Conservation (phyloP, 495 filamentous ascomycete genomes). For the Pseudomonodictys pantanalensis region DNA sequence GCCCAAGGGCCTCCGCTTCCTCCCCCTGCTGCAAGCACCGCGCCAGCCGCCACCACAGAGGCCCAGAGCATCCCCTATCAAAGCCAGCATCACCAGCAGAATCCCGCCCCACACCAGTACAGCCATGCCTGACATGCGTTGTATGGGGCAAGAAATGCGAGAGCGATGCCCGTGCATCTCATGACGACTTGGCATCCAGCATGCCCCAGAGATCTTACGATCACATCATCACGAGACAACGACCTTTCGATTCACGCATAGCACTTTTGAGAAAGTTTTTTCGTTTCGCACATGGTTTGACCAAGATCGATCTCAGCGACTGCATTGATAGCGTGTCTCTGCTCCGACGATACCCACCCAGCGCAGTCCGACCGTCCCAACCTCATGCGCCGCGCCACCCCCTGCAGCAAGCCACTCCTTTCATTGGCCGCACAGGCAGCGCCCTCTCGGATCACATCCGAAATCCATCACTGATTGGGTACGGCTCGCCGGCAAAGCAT, state of each 20-base stretch:
- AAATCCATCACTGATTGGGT: no score
- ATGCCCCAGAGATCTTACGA: neutral
- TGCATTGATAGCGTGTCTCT: no score
- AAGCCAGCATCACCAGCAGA: neutral
- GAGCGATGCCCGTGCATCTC: neutral
- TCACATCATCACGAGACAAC: neutral
- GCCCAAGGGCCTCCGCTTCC: neutral
- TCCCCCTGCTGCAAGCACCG: neutral
- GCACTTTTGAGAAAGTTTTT: neutral
- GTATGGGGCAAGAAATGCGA: neutral
- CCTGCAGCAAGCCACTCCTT: neutral
- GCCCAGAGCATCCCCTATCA: neutral
- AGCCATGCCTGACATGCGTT: neutral
- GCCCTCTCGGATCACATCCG: no score
- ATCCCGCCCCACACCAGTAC: neutral
- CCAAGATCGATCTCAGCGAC: no score
- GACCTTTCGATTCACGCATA: neutral
- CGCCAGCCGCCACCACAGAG: no score
- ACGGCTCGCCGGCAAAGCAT: no score
- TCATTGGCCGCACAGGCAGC: no score
- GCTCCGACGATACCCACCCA: neutral
- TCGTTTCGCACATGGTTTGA: no score
- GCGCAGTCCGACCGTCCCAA: neutral
- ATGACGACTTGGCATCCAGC: neutral
- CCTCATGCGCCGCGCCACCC: neutral